Evolutionary conservation across 2,329 filamentous ascomycete species (phyloP).

Genomic region (Scedosporium aurantiacum): DNA sequence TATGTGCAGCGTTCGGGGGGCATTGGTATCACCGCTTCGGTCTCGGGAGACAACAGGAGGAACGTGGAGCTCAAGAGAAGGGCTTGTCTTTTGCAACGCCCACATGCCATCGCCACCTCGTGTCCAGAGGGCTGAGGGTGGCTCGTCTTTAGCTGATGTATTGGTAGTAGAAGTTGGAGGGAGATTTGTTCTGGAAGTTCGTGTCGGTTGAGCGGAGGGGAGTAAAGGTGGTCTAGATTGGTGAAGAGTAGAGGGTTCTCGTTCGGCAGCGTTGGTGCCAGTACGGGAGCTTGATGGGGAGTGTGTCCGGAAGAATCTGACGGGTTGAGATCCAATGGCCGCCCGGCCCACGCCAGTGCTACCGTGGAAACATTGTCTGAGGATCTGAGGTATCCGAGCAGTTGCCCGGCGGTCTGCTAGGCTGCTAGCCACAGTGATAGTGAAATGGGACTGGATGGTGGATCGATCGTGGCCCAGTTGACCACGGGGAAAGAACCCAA

Average conservation of each 20-base stretch:
- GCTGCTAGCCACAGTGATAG: slow-evolving; percentile 10
- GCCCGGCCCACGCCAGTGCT: slow-evolving; percentile 9
- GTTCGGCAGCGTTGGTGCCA: neutral
- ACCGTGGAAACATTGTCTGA: slow-evolving; percentile 10
- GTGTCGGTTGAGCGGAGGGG: neutral
- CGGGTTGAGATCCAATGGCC: slow-evolving; percentile 4
- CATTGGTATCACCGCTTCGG: neutral
- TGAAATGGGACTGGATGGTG: slow-evolving; percentile 2
- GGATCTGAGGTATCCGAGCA: slow-evolving; percentile 12
- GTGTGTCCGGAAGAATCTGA: neutral
- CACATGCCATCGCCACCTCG: neutral
- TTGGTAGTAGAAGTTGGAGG: slow-evolving; percentile 28
- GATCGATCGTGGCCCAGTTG: neutral
- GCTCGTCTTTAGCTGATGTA: slow-evolving; percentile 54
- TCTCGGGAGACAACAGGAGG: neutral
- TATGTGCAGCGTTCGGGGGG: slow-evolving; percentile 1
- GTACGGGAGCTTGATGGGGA: neutral
- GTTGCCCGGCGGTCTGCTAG: slow-evolving; percentile 11
- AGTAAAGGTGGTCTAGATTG: slow-evolving; percentile 26
- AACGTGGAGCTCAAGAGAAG: neutral
- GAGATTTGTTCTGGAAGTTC: neutral
- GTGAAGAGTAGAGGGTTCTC: slow-evolving; percentile 21
- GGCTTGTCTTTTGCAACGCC: neutral
- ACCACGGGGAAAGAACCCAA: neutral
- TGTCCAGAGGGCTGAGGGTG: slow-evolving; percentile 25